A percentile compares a stretch with the other conserved stretches of the same genome.
Conservation (phyloP, 345 rosid genomes). For the Sonneratia alba region DNA sequence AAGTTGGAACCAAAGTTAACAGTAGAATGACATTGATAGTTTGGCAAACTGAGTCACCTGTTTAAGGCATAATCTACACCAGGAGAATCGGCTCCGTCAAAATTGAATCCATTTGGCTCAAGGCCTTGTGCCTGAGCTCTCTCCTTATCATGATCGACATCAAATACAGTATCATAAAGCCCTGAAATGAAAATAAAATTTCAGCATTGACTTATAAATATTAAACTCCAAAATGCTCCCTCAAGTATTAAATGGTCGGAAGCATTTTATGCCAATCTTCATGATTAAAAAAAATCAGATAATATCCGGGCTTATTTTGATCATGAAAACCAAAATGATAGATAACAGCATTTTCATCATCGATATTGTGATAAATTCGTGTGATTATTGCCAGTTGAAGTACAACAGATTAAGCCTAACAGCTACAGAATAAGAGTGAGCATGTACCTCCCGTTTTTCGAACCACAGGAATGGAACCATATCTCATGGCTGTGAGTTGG, state of each 20-base stretch:
- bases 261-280: neutral
- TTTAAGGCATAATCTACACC: slow-evolving; percentile 83
- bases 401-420: neutral
- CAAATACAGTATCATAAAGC: slow-evolving; percentile 85
- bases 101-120: slow-evolving; percentile 88
- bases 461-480: slow-evolving; percentile 80
- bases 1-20: neutral
- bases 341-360: too few species aligned
- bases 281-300: neutral
- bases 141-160: slow-evolving; percentile 78
- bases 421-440: neutral
- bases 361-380: neutral
- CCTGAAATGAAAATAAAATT: slow-evolving; percentile 26
- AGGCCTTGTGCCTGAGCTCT: slow-evolving; percentile 71
- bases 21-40: neutral
- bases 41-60: slow-evolving; percentile 33
- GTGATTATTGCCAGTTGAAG: neutral
- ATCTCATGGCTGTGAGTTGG: slow-evolving; percentile 90
- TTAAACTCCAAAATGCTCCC: neutral
- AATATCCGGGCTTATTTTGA: neutral
- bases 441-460: slow-evolving; percentile 83
- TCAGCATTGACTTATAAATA: neutral
- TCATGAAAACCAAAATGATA: too few species aligned
- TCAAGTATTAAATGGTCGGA: neutral
- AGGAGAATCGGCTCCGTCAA: slow-evolving; percentile 75